Evolutionary conservation across 805 yeast species (phyloP).

Genomic region (Metschnikowia proteae): DNA sequence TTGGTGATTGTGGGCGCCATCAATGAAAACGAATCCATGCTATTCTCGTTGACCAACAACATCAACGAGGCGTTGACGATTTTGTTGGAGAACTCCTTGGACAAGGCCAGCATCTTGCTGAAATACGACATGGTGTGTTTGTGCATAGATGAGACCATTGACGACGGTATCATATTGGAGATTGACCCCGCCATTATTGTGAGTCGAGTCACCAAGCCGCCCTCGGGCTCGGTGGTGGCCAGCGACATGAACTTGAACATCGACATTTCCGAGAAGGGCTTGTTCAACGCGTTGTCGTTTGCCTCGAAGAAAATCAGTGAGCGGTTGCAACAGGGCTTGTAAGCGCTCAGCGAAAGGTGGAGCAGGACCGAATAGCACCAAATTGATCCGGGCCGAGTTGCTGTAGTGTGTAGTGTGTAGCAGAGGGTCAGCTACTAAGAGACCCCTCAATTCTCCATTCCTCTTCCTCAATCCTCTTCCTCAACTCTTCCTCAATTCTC

Average conservation of each 20-base stretch:
- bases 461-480: no score
- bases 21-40: conserved; percentile 81
- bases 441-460: no score
- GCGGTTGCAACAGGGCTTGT: conserved; percentile 45
- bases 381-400: no score
- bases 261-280: conserved; percentile 69
- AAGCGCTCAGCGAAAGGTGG: no score
- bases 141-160: conserved; percentile 88
- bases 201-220: conserved; percentile 86
- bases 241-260: conserved; percentile 60
- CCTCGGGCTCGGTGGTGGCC: conserved; percentile 38
- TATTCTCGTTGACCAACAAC: conserved; percentile 72
- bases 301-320: conserved; percentile 67
- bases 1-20: conserved; percentile 68
- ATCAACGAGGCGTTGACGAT: conserved; percentile 79
- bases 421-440: no score
- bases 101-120: conserved; percentile 72
- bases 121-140: conserved; percentile 81
- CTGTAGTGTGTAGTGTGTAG: no score
- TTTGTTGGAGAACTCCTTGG: conserved; percentile 65
- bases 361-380: neutral
- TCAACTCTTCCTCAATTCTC: no score
- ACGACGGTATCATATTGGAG: conserved; percentile 90
- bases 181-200: conserved; percentile 85
- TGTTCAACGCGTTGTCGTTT: conserved; percentile 81